Conservation (phyloP, 2,329 filamentous ascomycete species). For the Ambrosiella xylebori region DNA sequence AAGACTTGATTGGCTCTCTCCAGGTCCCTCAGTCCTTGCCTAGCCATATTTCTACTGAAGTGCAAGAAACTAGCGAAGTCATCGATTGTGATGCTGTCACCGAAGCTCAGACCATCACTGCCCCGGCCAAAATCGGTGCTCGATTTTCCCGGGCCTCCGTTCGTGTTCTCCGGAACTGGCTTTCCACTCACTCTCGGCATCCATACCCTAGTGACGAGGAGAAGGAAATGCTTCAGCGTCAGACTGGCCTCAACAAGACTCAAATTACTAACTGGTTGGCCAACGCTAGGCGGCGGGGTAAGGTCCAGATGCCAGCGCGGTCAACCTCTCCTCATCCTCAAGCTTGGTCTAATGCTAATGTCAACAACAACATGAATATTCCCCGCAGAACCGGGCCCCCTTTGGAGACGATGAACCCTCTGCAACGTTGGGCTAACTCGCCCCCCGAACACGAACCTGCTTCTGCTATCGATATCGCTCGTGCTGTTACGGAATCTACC, state of each 20-base stretch:
- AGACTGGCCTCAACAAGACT: conserved; percentile 63
- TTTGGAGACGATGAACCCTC: conserved; percentile 35
- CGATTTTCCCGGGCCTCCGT: conserved; percentile 69
- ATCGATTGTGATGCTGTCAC: not conserved
- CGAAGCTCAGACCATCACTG: not conserved
- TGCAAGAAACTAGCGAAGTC: not conserved
- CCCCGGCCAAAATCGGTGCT: conserved; percentile 41
- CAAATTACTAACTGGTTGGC: conserved; percentile 90
- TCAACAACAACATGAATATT: conserved; percentile 49
- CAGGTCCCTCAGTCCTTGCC: not conserved
- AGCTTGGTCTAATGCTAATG: conserved; percentile 33
- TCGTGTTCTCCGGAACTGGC: conserved; percentile 69
- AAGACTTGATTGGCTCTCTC: not conserved
- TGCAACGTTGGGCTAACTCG: conserved; percentile 42
- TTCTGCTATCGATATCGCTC: conserved; percentile 39
- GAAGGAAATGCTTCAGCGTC: conserved; percentile 59
- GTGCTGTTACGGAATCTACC: conserved; percentile 35
- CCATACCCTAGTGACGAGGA: conserved; percentile 82
- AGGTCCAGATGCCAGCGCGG: conserved; percentile 46
- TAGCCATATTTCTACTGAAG: not conserved
- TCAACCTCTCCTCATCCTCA: conserved; percentile 46
- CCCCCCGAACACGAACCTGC: conserved; percentile 44
- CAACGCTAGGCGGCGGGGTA: conserved; percentile 70
- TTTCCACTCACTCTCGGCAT: conserved; percentile 60
- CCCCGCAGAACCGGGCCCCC: conserved; percentile 42